Percentiles rank a stretch among this genome's conserved stretches.
These are phyloP conservation scores for Venturia effusa DNA, from an alignment of 2,329 filamentous ascomycete species.

Conservation along the genomic window DNA sequence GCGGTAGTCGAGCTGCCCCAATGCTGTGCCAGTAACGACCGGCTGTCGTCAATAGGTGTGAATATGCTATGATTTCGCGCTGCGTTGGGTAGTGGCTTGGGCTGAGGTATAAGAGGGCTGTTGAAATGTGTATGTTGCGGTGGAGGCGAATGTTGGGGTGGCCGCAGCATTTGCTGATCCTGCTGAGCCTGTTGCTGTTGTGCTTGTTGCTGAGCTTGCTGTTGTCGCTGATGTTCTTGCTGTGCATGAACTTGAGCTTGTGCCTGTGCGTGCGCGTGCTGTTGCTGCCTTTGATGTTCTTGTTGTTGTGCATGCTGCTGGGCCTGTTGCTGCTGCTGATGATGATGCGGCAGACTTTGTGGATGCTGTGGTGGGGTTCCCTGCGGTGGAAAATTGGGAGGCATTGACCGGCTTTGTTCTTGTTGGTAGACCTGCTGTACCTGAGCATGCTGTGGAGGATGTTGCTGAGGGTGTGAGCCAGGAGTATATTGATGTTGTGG, in stretches of 20 bases:
- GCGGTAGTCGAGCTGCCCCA: conserved; percentile 40
- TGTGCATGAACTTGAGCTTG: conserved; percentile 44
- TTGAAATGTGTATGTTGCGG: conserved; percentile 41
- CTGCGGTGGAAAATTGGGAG: conserved; percentile 1
- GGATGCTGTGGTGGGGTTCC: conserved; percentile 30
- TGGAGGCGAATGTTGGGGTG: conserved; percentile 29
- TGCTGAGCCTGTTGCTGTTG: conserved; percentile 19
- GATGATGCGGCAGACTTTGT: conserved; percentile 21
- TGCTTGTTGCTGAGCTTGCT: conserved; percentile 29
- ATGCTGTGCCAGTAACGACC: conserved; percentile 79
- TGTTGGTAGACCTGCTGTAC: conserved; percentile 23
- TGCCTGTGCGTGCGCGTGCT: conserved; percentile 23
- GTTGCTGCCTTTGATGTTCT: conserved; percentile 61
- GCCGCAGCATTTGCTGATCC: conserved; percentile 31
- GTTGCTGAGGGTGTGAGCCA: conserved; percentile 19
- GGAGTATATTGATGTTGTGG: conserved; percentile 22
- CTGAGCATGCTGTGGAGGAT: conserved; percentile 50
- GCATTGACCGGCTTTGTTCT: conserved; percentile 19
- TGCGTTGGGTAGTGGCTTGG: conserved; percentile 48
- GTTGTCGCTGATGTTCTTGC: conserved; percentile 21
- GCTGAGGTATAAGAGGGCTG: conserved; percentile 46
- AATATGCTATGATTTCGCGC: conserved; percentile 85
- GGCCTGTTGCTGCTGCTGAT: conserved; percentile 32
- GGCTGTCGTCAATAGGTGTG: conserved; percentile 88
- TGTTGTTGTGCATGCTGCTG: conserved; percentile 64